Base-by-base conservation (phyloP, 2,329 filamentous ascomycete genomes). In the Epichloe elymi region DNA sequence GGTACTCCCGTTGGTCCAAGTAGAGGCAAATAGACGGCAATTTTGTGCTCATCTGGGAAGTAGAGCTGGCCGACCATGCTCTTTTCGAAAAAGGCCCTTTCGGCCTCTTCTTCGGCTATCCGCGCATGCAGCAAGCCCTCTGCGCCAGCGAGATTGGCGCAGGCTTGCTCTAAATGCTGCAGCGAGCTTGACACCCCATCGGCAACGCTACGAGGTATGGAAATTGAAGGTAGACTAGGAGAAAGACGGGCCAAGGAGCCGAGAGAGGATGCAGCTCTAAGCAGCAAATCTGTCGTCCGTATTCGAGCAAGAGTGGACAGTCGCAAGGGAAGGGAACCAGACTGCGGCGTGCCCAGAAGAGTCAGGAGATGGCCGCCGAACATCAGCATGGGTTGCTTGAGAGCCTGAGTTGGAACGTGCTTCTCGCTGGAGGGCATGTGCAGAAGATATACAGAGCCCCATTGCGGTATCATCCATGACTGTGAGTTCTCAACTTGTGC, bases 51-150 rank as follows among this genome's bases (percentile, higher is more conserved):
- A 62, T 98, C 93, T 0, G 93, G 93, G 66, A 98, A 98, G 67
- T 97, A 98, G 2, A 97, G 83, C 70, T 97, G 93, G 0, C 90
- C 93, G 12, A 98, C 93, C 93, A 98, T 98, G 62, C 87, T 95
- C 69, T 95, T 95, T 68, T 98, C 93, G 59, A 98, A 98, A 68
- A 98, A 98, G 0, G 91, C 91, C 54, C 85, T 82, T 65, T 98
- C 93, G 0, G 89, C 91, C 63, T 94, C 88, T 3, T 80, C 78
- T 67, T 96, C 90, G 5, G 93, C 93, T 45, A 88, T 80, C 10
- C 87, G 80, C 0, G 91, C 91, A 63, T 91, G 83, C 55, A 83
- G 78, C 39, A 98, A 71, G 0, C 89, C 90, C 30, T 82, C 76
- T 0, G 71, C 70, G 0, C 72, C 74, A 37, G 79, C 79, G 2